Evolutionary conservation across 768 basidiomycete species (phyloP).

Genomic region (Leucosporidium creatinivorum): DNA sequence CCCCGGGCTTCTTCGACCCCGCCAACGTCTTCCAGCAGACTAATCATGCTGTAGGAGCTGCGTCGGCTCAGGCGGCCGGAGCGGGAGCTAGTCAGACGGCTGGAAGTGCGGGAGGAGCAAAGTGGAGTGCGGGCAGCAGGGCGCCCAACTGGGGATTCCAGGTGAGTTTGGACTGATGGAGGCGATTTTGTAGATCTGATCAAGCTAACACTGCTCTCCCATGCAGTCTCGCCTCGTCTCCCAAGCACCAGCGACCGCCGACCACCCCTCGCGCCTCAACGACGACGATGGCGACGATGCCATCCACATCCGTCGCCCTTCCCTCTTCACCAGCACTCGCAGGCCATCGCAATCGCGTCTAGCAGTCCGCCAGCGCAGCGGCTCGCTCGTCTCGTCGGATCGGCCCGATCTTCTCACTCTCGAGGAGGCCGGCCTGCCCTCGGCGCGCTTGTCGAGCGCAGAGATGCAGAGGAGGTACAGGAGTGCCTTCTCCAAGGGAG

Average conservation of each 20-base stretch:
- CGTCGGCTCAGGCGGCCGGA: not conserved
- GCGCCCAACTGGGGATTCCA: conserved; percentile 23
- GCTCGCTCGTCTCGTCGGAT: not conserved
- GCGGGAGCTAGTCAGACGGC: conserved; percentile 3
- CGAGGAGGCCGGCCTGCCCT: conserved; percentile 24
- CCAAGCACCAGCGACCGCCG: not conserved
- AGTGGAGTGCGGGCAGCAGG: conserved; percentile 25
- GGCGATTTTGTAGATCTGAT: too few relatives aligned
- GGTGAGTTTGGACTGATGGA: not conserved
- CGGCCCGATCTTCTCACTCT: conserved; percentile 12
- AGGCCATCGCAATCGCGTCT: not conserved
- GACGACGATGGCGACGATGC: conserved; percentile 20
- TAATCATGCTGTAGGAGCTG: not conserved
- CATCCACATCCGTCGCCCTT: not conserved
- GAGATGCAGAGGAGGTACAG: conserved; percentile 31
- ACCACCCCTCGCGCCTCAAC: conserved; percentile 12
- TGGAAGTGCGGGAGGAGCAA: conserved; percentile 13
- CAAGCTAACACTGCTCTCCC: not conserved
- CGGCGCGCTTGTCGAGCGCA: conserved; percentile 11
- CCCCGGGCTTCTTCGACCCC: conserved; percentile 13
- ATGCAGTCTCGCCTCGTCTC: not conserved
- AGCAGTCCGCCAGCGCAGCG: not conserved
- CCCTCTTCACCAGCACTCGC: not conserved
- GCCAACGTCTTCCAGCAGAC: conserved; percentile 6
- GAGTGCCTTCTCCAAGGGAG: conserved; percentile 13